A percentile compares a stretch with the other conserved stretches of the same genome.
These are phyloP conservation scores for Ogataea paradorogensis DNA, from an alignment of 805 yeast species.

Conservation along the genomic window DNA sequence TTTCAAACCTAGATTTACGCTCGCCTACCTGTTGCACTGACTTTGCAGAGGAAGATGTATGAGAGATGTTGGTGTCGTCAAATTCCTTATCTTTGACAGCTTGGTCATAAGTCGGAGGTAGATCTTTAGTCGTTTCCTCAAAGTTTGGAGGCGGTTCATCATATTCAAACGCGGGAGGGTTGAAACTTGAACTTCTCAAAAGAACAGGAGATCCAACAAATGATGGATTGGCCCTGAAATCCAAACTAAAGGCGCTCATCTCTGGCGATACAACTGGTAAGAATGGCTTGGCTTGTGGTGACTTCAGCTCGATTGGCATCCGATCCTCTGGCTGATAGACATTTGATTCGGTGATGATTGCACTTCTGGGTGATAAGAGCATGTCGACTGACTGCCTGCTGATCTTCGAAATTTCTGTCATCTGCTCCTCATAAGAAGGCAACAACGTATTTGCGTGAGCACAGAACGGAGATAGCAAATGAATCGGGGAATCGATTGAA, in stretches of 20 bases:
- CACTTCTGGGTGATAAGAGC: conserved; percentile 26
- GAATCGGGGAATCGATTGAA: conserved; percentile 92
- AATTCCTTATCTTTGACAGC: conserved; percentile 14
- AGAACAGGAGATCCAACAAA: conserved; percentile 8
- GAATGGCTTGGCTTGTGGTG: conserved; percentile 65
- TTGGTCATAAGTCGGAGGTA: conserved; percentile 32
- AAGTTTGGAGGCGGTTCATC: conserved; percentile 32
- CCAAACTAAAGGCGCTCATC: conserved; percentile 30
- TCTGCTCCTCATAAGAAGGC: conserved; percentile 57
- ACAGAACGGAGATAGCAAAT: conserved; percentile 70
- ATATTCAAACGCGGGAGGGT: conserved; percentile 21
- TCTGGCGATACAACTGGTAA: conserved; percentile 42
- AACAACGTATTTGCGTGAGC: conserved; percentile 76
- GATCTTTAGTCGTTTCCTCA: conserved; percentile 22
- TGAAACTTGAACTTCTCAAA: conserved; percentile 21
- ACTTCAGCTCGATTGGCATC: conserved; percentile 44
- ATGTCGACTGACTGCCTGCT: conserved; percentile 20
- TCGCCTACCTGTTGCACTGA: background rate
- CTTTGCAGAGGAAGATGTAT: background rate
- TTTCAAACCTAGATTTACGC: conserved; percentile 12
- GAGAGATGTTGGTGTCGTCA: conserved; percentile 11
- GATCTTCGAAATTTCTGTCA: conserved; percentile 12
- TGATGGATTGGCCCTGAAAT: conserved; percentile 18
- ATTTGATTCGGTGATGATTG: conserved; percentile 39
- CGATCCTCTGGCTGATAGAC: conserved; percentile 52